Conservation (phyloP, 2,329 filamentous ascomycete species). For the Plenodomus tracheiphilus region DNA sequence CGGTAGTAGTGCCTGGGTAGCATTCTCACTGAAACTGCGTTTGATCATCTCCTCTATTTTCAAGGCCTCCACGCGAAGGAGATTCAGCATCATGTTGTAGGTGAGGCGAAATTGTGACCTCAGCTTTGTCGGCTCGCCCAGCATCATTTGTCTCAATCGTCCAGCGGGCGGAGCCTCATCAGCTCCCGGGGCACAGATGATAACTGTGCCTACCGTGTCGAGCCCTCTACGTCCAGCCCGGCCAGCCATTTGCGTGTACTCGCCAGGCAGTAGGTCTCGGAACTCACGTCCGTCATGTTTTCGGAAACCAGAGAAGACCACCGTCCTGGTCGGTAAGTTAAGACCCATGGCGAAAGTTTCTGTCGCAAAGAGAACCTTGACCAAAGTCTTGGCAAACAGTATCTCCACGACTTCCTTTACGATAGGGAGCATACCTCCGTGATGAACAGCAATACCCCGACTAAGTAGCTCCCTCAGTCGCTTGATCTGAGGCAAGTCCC, state of each 20-base stretch:
- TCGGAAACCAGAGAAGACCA: conserved; percentile 95
- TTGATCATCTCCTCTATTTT: conserved; percentile 99
- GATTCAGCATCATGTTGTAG: conserved; percentile 99
- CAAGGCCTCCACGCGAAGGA: conserved; percentile 90
- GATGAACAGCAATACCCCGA: conserved; percentile 92
- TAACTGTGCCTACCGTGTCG: conserved; percentile 90
- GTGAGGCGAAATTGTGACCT: conserved; percentile 95
- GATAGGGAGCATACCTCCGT: conserved; percentile 91
- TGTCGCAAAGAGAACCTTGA: conserved; percentile 96
- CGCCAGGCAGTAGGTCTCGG: conserved; percentile 86
- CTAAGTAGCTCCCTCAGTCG: conserved; percentile 82
- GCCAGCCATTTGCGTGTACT: conserved; percentile 99
- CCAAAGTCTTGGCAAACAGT: conserved; percentile 88
- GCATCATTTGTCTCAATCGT: conserved; percentile 88
- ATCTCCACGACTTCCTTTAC: conserved; percentile 98
- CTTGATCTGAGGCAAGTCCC: conserved; percentile 87
- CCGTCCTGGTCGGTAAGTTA: conserved; percentile 91
- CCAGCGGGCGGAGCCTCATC: conserved; percentile 87
- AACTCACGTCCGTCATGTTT: conserved; percentile 95
- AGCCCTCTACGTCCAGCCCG: conserved; percentile 90
- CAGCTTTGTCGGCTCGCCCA: conserved; percentile 92
- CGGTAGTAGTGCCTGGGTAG: conserved; percentile 88
- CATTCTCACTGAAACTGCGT: conserved; percentile 97
- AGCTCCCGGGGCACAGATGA: conserved; percentile 79
- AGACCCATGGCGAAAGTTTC: conserved; percentile 99